Conservation (phyloP, 2,329 filamentous ascomycete genomes). For the Fusarium stilboides region DNA sequence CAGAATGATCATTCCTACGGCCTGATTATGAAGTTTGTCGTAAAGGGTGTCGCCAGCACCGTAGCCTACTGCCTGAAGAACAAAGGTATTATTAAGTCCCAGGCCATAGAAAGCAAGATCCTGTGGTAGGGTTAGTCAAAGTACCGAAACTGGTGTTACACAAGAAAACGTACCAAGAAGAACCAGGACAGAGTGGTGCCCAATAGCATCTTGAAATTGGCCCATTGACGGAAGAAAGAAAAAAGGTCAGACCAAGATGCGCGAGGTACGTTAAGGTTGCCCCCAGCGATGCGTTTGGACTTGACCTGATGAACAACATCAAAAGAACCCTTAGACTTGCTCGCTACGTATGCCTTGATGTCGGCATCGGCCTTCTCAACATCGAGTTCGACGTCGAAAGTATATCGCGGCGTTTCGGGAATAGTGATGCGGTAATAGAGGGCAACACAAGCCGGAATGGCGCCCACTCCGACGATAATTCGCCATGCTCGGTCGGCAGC, state of each 20-base stretch:
- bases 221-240: slow-evolving; percentile 78
- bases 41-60: slow-evolving; percentile 75
- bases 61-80: slow-evolving; percentile 82
- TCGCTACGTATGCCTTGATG: slow-evolving; percentile 72
- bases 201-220: slow-evolving; percentile 78
- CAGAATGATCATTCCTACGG: slow-evolving; percentile 83
- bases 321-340: slow-evolving; percentile 63
- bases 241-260: slow-evolving; percentile 79
- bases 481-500: slow-evolving; percentile 88
- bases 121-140: slow-evolving; percentile 51
- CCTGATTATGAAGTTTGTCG: slow-evolving; percentile 77
- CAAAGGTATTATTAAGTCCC: slow-evolving; percentile 81
- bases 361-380: slow-evolving; percentile 82
- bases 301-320: slow-evolving; percentile 66
- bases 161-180: slow-evolving; percentile 67
- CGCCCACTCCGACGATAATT: slow-evolving; percentile 84
- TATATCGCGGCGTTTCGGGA: slow-evolving; percentile 87
- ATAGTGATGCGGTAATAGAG: slow-evolving; percentile 91
- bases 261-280: slow-evolving; percentile 73
- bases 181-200: slow-evolving; percentile 88
- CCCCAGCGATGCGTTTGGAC: slow-evolving; percentile 67
- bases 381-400: slow-evolving; percentile 84
- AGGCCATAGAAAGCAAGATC: slow-evolving; percentile 80
- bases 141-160: too few species aligned
- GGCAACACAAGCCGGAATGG: slow-evolving; percentile 82